A percentile compares a stretch with the other conserved stretches of the same genome.
Evolutionary conservation across 768 basidiomycete genomes (phyloP).

Genomic region (Mycena chlorophos): DNA sequence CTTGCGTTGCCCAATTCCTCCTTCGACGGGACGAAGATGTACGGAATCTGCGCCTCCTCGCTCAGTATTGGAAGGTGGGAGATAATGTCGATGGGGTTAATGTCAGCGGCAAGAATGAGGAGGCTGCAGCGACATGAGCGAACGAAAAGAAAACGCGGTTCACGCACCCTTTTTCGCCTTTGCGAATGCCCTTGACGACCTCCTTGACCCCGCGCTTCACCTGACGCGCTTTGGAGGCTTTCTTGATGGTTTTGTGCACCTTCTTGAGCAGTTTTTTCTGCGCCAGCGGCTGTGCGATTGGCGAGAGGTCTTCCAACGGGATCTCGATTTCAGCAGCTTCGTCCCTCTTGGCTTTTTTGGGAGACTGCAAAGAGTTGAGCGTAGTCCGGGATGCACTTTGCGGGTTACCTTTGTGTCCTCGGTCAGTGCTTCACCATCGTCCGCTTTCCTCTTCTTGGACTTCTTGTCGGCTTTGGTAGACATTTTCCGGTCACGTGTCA

Average conservation of each 20-base stretch:
- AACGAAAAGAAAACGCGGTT: slow-evolving; percentile 18
- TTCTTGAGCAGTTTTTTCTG: slow-evolving; percentile 93
- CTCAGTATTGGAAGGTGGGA: slow-evolving; percentile 93
- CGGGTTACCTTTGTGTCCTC: slow-evolving; percentile 37
- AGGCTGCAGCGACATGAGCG: slow-evolving; percentile 48
- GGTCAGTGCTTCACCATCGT: slow-evolving; percentile 55
- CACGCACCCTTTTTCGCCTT: slow-evolving; percentile 95
- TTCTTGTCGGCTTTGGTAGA: slow-evolving; percentile 75
- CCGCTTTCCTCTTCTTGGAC: slow-evolving; percentile 64
- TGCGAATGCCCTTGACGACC: slow-evolving; percentile 95
- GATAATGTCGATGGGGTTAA: slow-evolving; percentile 97
- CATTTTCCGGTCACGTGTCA: too few species aligned
- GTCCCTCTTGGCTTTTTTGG: slow-evolving; percentile 66
- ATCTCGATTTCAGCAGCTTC: slow-evolving; percentile 68
- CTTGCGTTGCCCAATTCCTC: slow-evolving; percentile 96
- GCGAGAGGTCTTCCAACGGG: slow-evolving; percentile 80
- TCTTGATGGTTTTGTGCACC: slow-evolving; percentile 92
- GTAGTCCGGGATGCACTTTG: slow-evolving; percentile 4
- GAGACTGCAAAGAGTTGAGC: slow-evolving; percentile 32
- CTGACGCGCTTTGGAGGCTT: slow-evolving; percentile 91
- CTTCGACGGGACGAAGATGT: slow-evolving; percentile 86
- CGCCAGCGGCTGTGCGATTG: slow-evolving; percentile 92
- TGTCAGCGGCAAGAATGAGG: slow-evolving; percentile 92
- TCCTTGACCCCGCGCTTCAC: slow-evolving; percentile 98
- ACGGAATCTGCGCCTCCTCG: slow-evolving; percentile 91